Evolutionary conservation across 257 asterid genomes (phyloP).

Genomic region (Sherardia arvensis): DNA sequence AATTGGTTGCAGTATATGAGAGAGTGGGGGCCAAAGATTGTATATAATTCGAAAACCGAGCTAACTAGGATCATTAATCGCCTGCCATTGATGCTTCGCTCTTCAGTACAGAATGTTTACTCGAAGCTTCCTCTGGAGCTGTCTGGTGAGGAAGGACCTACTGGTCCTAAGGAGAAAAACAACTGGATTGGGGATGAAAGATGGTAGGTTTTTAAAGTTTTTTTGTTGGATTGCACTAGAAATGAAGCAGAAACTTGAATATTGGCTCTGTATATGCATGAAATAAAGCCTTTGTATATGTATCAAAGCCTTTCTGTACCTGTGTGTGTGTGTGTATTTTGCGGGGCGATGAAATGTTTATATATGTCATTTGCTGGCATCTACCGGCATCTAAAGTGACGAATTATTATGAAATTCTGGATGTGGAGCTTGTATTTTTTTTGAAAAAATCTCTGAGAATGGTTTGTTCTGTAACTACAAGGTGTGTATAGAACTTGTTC

Average conservation of each 20-base stretch:
- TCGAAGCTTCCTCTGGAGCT: constrained; percentile 69
- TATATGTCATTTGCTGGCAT: too few relatives aligned
- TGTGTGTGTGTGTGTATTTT: not conserved
- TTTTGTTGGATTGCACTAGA: too few relatives aligned
- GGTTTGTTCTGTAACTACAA: too few relatives aligned
- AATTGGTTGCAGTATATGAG: constrained; percentile 83
- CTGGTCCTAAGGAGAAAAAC: constrained; percentile 98
- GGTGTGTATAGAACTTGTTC: too few relatives aligned
- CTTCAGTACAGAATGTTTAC: constrained; percentile 32
- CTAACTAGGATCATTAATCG: constrained; percentile 39
- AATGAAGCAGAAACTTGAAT: not conserved
- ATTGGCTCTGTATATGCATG: not conserved
- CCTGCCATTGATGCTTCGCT: constrained; percentile 44
- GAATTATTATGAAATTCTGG: too few relatives aligned
- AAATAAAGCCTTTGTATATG: not conserved
- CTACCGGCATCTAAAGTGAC: too few relatives aligned
- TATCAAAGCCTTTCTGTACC: not conserved
- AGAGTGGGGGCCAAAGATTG: constrained; percentile 76
- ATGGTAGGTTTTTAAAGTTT: constrained; percentile 27
- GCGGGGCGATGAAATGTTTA: too few relatives aligned
- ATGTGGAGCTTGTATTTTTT: too few relatives aligned
- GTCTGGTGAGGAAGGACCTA: constrained; percentile 83
- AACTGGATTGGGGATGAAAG: constrained; percentile 96
- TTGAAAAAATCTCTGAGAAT: too few relatives aligned
- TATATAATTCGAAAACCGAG: constrained; percentile 60